Percentiles rank a stretch among this genome's conserved stretches.
Conservation (phyloP, 768 basidiomycete species). For the Serendipita sp. region DNA sequence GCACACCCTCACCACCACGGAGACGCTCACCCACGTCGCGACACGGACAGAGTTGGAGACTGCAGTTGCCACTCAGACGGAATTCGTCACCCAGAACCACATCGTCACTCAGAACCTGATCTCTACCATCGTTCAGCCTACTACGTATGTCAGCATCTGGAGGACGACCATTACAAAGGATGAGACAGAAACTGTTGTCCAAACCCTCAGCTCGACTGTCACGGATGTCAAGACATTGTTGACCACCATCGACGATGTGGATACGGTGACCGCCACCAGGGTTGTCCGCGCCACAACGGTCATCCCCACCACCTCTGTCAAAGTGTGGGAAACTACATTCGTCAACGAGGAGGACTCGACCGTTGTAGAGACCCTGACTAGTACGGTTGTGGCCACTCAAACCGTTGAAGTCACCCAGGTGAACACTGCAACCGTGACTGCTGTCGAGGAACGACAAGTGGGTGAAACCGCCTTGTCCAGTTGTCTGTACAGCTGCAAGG, state of each 20-base stretch:
- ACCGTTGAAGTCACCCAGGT: slow-evolving; percentile 14
- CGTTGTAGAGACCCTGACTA: slow-evolving; percentile 24
- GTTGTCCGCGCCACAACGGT: slow-evolving; percentile 37
- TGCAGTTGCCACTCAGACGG: slow-evolving; percentile 39
- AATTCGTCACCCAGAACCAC: slow-evolving; percentile 12
- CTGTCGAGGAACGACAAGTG: slow-evolving; percentile 30
- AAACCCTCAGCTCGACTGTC: slow-evolving; percentile 25
- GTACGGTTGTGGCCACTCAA: slow-evolving; percentile 8
- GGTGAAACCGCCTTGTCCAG: slow-evolving; percentile 28
- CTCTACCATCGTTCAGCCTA: slow-evolving; percentile 28
- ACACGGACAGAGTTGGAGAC: slow-evolving; percentile 37
- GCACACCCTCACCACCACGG: slow-evolving; percentile 46
- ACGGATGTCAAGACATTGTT: slow-evolving; percentile 16
- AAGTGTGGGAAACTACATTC: slow-evolving; percentile 38
- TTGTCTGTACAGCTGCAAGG: slow-evolving; percentile 29
- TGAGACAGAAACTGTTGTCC: slow-evolving; percentile 38
- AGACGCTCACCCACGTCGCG: slow-evolving; percentile 41
- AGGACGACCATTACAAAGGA: slow-evolving; percentile 20
- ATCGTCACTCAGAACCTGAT: slow-evolving; percentile 27
- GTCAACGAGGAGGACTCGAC: slow-evolving; percentile 49
- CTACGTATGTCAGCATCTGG: slow-evolving; percentile 38
- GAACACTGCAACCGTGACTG: slow-evolving; percentile 22
- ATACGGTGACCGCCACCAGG: slow-evolving; percentile 37
- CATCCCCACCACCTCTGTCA: slow-evolving; percentile 43
- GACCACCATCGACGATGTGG: slow-evolving; percentile 28